Percentiles rank a stretch among this genome's conserved stretches.
Evolutionary conservation across 2,329 filamentous ascomycete genomes (phyloP).

Genomic region (Gnomoniopsis sp.): DNA sequence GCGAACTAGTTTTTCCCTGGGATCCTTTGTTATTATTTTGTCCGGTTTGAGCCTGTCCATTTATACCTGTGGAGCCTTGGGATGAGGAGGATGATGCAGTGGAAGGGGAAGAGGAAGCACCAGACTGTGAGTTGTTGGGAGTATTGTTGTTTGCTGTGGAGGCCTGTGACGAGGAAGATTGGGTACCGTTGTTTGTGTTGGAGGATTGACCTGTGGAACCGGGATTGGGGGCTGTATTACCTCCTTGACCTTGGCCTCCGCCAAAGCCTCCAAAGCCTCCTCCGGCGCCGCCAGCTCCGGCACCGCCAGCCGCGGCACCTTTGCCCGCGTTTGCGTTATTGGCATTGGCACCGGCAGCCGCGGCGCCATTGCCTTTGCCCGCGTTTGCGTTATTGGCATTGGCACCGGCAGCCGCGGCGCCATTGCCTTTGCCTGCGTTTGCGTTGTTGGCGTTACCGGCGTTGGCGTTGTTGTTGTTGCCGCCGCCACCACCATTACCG

Average conservation of each 20-base stretch:
- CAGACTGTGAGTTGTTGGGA: neutral
- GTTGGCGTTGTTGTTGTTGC: constrained; percentile 23
- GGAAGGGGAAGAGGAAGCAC: constrained; percentile 6
- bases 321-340: neutral
- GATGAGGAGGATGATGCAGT: constrained; percentile 6
- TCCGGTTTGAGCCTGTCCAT: neutral
- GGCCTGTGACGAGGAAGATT: neutral
- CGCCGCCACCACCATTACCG: constrained; percentile 12
- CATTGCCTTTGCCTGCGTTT: neutral
- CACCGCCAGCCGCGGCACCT: neutral
- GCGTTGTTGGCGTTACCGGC: constrained; percentile 20
- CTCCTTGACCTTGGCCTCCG: too few relatives aligned
- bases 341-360: constrained; percentile 2
- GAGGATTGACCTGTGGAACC: neutral
- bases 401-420: neutral
- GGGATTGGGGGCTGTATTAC: constrained; percentile 13
- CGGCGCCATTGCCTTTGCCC: constrained; percentile 13
- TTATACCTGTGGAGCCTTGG: constrained; percentile 1
- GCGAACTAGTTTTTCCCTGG: neutral
- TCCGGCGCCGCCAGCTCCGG: constrained; percentile 12
- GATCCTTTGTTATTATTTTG: neutral
- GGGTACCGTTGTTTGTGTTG: neutral
- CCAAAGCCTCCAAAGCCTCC: constrained; percentile 5
- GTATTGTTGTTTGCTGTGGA: neutral
- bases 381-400: constrained; percentile 4